Conservation (phyloP, 371 early-diverging fungal species). For the Blastocladiella emersonii region DNA sequence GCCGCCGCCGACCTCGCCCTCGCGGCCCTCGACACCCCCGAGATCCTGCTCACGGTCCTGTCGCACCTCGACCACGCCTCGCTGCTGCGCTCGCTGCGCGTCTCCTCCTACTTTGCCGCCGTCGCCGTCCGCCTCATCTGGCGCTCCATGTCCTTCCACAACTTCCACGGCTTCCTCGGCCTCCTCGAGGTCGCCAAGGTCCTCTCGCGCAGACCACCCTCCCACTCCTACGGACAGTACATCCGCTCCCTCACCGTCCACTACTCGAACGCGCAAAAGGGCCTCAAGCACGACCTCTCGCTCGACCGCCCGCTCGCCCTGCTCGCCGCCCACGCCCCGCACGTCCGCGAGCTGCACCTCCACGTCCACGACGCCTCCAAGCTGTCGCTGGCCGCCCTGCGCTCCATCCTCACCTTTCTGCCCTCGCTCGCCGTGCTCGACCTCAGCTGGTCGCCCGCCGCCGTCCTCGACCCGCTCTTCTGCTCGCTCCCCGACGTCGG, state of each 20-base stretch:
- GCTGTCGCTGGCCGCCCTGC: neutral
- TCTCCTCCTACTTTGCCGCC: neutral
- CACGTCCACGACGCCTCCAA: constrained; percentile 1
- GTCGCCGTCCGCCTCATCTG: neutral
- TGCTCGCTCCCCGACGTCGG: neutral
- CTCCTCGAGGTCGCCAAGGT: neutral
- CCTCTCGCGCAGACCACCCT: neutral
- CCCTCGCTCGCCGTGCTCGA: neutral
- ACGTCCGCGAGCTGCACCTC: neutral
- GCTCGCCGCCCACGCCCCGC: neutral
- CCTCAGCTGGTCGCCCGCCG: neutral
- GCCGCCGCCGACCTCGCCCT: too few species aligned
- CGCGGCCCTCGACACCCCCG: neutral
- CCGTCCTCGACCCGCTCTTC: neutral
- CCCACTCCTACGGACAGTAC: neutral
- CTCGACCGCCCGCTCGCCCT: neutral
- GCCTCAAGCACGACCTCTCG: neutral
- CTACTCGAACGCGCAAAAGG: neutral
- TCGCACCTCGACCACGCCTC: neutral
- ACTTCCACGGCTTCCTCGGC: constrained; percentile 4
- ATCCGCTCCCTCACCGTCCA: neutral
- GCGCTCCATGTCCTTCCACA: neutral
- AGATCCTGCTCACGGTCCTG: neutral
- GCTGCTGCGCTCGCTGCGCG: neutral
- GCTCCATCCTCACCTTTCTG: neutral